phyloP scores from a whole-genome alignment of 352 stramenopile species.

The Pythium aphanidermatum region DNA sequence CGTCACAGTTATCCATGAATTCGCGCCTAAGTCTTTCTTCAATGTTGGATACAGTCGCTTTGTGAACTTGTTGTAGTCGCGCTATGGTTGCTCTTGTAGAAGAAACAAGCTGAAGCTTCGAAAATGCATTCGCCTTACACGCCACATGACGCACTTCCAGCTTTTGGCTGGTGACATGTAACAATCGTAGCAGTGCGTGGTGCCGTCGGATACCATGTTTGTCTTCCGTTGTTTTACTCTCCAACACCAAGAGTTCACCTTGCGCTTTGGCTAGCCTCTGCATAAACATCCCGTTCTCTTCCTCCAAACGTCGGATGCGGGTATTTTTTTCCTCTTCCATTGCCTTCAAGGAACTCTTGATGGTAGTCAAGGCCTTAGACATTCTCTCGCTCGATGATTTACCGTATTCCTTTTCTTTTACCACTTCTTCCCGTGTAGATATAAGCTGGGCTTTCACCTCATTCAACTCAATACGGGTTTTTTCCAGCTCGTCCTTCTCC shows the following conservation, averaged over 20 bases:
- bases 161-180: constrained; percentile 19
- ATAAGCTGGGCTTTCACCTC: constrained; percentile 42
- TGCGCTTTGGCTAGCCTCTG: constrained; percentile 46
- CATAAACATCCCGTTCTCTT: constrained; percentile 44
- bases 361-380: constrained; percentile 41
- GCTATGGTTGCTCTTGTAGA: neutral
- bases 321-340: constrained; percentile 65
- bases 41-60: constrained; percentile 22
- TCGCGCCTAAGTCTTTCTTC: constrained; percentile 39
- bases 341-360: constrained; percentile 49
- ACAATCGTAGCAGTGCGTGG: constrained; percentile 18
- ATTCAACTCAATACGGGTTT: constrained; percentile 34
- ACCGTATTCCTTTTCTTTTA: constrained; percentile 51
- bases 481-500: constrained; percentile 61
- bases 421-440: constrained; percentile 35
- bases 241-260: constrained; percentile 46
- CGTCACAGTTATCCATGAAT: constrained; percentile 55
- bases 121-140: constrained; percentile 26
- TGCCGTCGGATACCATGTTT: constrained; percentile 27
- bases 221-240: constrained; percentile 38
- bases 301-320: constrained; percentile 41
- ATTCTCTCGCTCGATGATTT: constrained; percentile 50
- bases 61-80: constrained; percentile 7
- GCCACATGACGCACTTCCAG: constrained; percentile 14
- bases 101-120: neutral